phyloP scores from a whole-genome alignment of 2,329 filamentous ascomycete species.

The Sporothrix mexicana region DNA sequence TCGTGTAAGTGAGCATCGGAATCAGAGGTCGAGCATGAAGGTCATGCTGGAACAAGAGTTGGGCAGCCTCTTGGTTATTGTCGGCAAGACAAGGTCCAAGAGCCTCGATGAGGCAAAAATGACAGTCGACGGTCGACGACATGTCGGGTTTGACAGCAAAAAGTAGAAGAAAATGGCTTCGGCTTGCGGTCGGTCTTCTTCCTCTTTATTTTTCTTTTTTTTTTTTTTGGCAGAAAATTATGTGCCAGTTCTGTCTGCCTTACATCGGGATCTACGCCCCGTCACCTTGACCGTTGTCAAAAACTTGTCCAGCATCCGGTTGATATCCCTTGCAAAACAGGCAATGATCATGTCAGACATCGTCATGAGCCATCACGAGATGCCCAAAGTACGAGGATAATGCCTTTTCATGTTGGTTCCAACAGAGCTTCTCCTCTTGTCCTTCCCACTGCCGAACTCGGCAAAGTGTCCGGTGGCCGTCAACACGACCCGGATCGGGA shows the following conservation, averaged over 20 bases:
- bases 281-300: neutral
- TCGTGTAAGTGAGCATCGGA: neutral
- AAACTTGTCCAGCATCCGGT: neutral
- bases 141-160: neutral
- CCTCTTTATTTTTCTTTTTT: too few relatives aligned
- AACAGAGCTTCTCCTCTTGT: neutral
- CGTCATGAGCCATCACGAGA: neutral
- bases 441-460: conserved; percentile 16
- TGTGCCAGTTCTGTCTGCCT: conserved; percentile 12
- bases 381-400: neutral
- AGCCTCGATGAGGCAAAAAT: neutral
- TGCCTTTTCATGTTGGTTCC: neutral
- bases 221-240: too few relatives aligned
- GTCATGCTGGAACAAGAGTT: neutral
- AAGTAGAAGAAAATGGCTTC: neutral
- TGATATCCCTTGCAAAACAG: neutral
- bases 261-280: conserved; percentile 8
- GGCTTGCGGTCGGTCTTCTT: neutral
- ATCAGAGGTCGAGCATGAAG: too few relatives aligned
- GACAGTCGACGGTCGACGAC: neutral
- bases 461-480: neutral
- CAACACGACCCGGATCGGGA: conserved; percentile 4
- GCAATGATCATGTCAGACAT: neutral
- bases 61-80: neutral
- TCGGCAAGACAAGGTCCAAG: neutral